Conservation (phyloP, 305 asterid genomes). For the Solanum aculeatissimum region DNA sequence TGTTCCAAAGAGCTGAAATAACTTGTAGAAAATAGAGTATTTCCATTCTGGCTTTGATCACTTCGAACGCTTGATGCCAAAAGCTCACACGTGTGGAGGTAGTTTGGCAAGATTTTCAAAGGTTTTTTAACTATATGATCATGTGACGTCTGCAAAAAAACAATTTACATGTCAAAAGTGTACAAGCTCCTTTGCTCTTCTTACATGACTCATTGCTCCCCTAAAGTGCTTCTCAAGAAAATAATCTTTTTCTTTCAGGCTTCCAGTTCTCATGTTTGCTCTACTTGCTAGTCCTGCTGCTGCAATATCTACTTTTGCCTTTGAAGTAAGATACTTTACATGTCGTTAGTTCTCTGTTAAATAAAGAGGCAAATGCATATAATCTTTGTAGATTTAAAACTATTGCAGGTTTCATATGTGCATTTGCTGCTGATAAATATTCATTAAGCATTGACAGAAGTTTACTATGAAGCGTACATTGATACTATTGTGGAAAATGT, state of each 20-base stretch:
- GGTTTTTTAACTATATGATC: background rate
- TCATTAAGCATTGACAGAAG: background rate
- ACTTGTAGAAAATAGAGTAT: background rate
- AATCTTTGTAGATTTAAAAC: background rate
- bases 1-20: background rate
- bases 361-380: background rate
- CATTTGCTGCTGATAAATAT: background rate
- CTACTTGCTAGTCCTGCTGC: conserved; percentile 26
- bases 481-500: background rate
- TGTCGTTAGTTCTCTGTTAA: background rate
- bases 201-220: background rate
- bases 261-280: conserved; percentile 24
- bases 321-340: conserved; percentile 13
- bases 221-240: background rate
- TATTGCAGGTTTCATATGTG: background rate
- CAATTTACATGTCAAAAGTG: background rate
- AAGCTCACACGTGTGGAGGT: background rate
- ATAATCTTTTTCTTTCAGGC: conserved; percentile 14
- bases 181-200: background rate
- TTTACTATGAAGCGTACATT: background rate
- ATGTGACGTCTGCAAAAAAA: background rate
- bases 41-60: background rate
- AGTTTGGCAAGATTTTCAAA: background rate
- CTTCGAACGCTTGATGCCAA: background rate
- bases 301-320: conserved; percentile 14